These are phyloP conservation scores for Serendipita indica DNA, from an alignment of 768 basidiomycete genomes.

Conservation along the genomic window DNA sequence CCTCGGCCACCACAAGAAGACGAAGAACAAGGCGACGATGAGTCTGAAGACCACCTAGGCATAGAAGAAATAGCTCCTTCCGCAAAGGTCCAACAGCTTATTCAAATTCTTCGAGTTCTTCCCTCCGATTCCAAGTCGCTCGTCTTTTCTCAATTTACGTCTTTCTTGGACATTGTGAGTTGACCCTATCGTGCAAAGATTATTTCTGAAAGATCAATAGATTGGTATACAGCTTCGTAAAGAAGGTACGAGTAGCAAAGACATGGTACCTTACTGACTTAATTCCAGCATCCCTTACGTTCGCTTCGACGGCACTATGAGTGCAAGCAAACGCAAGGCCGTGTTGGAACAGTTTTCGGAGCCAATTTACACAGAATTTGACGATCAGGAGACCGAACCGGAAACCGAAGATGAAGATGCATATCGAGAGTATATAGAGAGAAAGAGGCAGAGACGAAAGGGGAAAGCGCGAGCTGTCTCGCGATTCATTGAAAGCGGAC, in stretches of 20 bases:
- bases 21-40: conserved; percentile 24
- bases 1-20: conserved; percentile 36
- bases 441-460: conserved; percentile 28
- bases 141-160: conserved; percentile 83
- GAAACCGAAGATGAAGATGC: not conserved
- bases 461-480: conserved; percentile 20
- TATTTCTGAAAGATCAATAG: conserved; percentile 23
- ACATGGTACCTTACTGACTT: not conserved
- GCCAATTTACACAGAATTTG: not conserved
- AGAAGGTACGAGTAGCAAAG: conserved; percentile 32
- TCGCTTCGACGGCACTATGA: conserved; percentile 77
- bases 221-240: conserved; percentile 55
- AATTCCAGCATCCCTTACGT: conserved; percentile 49
- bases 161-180: conserved; percentile 62
- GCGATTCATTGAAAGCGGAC: conserved; percentile 18
- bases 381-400: conserved; percentile 9
- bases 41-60: not conserved
- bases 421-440: conserved; percentile 14
- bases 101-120: conserved; percentile 55
- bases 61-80: conserved; percentile 40
- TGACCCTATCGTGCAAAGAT: not conserved
- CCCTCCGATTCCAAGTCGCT: conserved; percentile 52
- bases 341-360: conserved; percentile 48
- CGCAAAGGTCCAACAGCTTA: conserved; percentile 71
- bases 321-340: conserved; percentile 64